A percentile compares a stretch with the other conserved stretches of the same genome.
Conservation (phyloP, 805 yeast species). For the Wickerhamiella domercqiae region DNA sequence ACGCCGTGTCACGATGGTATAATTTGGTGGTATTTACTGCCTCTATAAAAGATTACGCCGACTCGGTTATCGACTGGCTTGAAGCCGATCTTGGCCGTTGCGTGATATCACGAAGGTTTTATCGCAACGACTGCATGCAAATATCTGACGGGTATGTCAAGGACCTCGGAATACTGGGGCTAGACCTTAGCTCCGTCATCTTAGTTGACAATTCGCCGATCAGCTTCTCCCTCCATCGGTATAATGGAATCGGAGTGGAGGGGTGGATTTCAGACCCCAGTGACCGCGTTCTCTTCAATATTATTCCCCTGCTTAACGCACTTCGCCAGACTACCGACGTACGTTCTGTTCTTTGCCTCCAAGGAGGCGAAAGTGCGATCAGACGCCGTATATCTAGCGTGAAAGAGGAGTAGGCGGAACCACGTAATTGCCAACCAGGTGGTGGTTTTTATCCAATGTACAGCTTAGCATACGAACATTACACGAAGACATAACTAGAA, state of each 20-base stretch:
- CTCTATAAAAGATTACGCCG: constrained; percentile 87
- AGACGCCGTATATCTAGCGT: neutral
- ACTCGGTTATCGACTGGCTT: constrained; percentile 86
- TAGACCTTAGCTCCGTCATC: constrained; percentile 51
- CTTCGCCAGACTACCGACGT: constrained; percentile 75
- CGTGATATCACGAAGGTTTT: constrained; percentile 43
- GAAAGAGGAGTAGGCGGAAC: neutral
- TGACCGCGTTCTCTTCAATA: constrained; percentile 65
- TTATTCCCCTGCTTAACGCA: constrained; percentile 66
- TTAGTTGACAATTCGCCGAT: constrained; percentile 89
- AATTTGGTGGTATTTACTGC: constrained; percentile 88
- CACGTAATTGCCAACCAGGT: too few relatives aligned
- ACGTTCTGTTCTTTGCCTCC: constrained; percentile 56
- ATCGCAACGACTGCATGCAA: constrained; percentile 62
- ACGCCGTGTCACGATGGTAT: constrained; percentile 72
- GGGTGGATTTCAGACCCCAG: constrained; percentile 98
- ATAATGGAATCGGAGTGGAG: constrained; percentile 83
- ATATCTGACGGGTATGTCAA: constrained; percentile 68
- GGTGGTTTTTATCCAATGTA: too few relatives aligned
- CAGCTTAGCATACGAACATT: too few relatives aligned
- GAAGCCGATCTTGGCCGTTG: constrained; percentile 39
- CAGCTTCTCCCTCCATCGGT: constrained; percentile 67
- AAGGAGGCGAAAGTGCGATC: constrained; percentile 34
- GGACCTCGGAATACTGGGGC: constrained; percentile 39
- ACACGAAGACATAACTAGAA: too few relatives aligned